These are phyloP conservation scores for Leccinum obscurum DNA, from an alignment of 768 basidiomycete genomes.

Conservation along the genomic window DNA sequence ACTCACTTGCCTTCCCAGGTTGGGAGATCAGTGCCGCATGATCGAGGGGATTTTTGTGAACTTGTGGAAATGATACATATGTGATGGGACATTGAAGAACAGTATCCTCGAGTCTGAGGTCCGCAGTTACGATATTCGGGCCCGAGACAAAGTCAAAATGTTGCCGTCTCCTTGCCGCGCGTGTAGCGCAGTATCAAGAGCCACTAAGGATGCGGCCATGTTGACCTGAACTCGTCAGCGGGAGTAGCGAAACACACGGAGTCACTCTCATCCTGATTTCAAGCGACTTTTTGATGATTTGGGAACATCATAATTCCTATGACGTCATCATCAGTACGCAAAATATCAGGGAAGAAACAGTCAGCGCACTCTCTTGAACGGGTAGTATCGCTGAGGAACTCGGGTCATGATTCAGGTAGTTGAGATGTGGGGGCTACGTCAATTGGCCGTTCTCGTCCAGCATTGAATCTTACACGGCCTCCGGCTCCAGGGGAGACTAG, in stretches of 20 bases:
- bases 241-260: neutral
- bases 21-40: too few relatives aligned
- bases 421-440: neutral
- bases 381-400: constrained; percentile 7
- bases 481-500: constrained; percentile 21
- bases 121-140: neutral
- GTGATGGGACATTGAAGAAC: constrained; percentile 2
- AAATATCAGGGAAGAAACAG: neutral
- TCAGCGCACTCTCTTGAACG: neutral
- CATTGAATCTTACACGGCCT: constrained; percentile 9
- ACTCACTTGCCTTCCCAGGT: too few relatives aligned
- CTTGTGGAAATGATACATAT: too few relatives aligned
- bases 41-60: too few relatives aligned
- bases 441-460: constrained; percentile 6
- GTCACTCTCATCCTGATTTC: constrained; percentile 10
- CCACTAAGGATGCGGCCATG: neutral
- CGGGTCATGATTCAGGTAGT: neutral
- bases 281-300: neutral
- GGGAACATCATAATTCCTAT: neutral
- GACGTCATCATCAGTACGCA: neutral
- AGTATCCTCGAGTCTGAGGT: constrained; percentile 1
- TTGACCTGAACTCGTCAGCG: neutral
- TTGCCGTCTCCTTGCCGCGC: neutral
- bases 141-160: neutral
- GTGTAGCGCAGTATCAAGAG: constrained; percentile 4